Evolutionary conservation across 2,329 filamentous ascomycete species (phyloP).

Genomic region (Cladorrhinum sp.): DNA sequence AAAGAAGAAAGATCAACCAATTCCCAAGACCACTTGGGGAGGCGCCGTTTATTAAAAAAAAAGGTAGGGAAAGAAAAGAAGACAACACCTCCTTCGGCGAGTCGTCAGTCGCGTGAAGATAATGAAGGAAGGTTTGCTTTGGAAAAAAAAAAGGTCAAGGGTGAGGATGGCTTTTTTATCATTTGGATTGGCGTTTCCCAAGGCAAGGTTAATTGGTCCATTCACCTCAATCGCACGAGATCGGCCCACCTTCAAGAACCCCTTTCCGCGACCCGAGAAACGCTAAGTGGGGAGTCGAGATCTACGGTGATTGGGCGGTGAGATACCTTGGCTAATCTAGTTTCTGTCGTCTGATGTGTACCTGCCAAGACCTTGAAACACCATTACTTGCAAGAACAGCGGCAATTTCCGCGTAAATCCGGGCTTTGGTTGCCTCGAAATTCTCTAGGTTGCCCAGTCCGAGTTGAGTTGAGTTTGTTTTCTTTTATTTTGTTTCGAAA

Average conservation of each 20-base stretch:
- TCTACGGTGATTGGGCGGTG: slow-evolving; percentile 13
- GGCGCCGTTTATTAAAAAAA: not conserved
- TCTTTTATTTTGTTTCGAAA: not conserved
- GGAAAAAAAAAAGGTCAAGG: slow-evolving; percentile 16
- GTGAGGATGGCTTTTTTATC: slow-evolving; percentile 27
- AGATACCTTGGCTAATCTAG: slow-evolving; percentile 14
- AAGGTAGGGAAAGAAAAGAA: slow-evolving; percentile 10
- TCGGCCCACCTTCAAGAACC: slow-evolving; percentile 25
- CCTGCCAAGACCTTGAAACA: slow-evolving; percentile 22
- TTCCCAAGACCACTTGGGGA: slow-evolving; percentile 1
- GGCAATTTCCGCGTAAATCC: slow-evolving; percentile 9
- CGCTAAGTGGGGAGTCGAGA: slow-evolving; percentile 16
- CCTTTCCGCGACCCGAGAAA: slow-evolving; percentile 27
- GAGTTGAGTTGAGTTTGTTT: too few species aligned
- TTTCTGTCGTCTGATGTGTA: slow-evolving; percentile 8
- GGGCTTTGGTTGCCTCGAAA: not conserved
- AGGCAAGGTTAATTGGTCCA: slow-evolving; percentile 7
- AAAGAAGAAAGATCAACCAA: slow-evolving; percentile 2
- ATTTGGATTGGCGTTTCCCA: slow-evolving; percentile 7
- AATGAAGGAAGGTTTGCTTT: slow-evolving; percentile 10
- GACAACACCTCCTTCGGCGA: slow-evolving; percentile 15
- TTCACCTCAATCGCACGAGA: slow-evolving; percentile 12
- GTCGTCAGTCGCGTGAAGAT: slow-evolving; percentile 16
- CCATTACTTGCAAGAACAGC: slow-evolving; percentile 1
- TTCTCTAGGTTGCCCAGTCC: not conserved